These are phyloP conservation scores for Angomonas ambiguus DNA, from an alignment of 208 protist genomes.

Conservation along the genomic window DNA sequence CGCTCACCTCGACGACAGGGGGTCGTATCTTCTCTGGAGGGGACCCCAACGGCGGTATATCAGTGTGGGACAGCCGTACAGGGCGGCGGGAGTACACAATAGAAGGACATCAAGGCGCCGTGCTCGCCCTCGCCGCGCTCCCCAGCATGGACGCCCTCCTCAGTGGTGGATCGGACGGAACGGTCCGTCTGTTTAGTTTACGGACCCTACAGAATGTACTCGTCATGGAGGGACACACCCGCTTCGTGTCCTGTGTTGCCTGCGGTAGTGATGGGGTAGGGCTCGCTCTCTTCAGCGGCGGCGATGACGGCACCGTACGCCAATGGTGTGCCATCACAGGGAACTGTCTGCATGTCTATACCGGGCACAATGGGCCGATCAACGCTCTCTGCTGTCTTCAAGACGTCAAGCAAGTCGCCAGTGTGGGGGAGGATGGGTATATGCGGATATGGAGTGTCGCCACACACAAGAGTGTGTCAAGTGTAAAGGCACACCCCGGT, in stretches of 20 bases:
- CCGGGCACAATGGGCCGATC: conserved; percentile 29
- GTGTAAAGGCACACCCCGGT: conserved; percentile 21
- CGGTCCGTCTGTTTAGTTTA: conserved; percentile 37
- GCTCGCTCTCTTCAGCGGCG: conserved; percentile 39
- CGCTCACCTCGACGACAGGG: conserved; percentile 20
- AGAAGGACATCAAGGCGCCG: conserved; percentile 26
- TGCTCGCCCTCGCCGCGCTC: conserved; percentile 25
- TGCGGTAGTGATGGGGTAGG: conserved; percentile 15
- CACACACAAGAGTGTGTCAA: conserved; percentile 26
- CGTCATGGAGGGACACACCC: conserved; percentile 34
- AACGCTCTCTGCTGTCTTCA: conserved; percentile 33
- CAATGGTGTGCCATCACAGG: conserved; percentile 37
- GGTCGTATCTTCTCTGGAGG: conserved; percentile 40
- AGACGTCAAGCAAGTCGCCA: conserved; percentile 26
- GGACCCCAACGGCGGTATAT: conserved; percentile 25
- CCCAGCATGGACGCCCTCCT: conserved; percentile 23
- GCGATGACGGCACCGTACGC: conserved; percentile 49
- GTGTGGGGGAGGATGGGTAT: conserved; percentile 24
- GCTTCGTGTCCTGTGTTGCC: conserved; percentile 24
- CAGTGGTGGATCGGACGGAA: conserved; percentile 32
- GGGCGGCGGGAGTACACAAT: conserved; percentile 26
- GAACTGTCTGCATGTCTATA: conserved; percentile 40
- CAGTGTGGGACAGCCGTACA: conserved; percentile 43
- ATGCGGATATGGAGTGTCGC: conserved; percentile 36
- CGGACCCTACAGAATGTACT: conserved; percentile 33